Base-by-base conservation (phyloP, 2,329 filamentous ascomycete genomes). In the Beauveria medogensis region DNA sequence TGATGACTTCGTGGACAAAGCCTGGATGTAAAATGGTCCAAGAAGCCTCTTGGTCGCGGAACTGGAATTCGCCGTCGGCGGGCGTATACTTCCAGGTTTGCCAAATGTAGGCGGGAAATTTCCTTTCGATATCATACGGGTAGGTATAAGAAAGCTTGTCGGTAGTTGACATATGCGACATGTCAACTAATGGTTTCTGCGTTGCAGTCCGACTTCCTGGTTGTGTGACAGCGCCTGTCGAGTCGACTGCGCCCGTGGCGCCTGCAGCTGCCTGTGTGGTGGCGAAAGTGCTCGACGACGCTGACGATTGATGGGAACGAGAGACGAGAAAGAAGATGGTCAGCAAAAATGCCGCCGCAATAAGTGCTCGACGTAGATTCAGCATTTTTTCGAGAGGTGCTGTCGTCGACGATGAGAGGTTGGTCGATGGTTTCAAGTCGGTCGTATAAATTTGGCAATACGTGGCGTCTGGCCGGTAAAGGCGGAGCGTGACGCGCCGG, bases 51-150 rank as follows among this genome's bases (percentile, higher is more conserved):
- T 91, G 82, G 52, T 89, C 85, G 64, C 92, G 87, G 71, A 96
- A 92, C 22, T 80, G 76, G 71, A 99, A 99, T 64, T 90, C 81
- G 55, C 84, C 80, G 24, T 91, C 89, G 1, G 87, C 83, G 0
- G 93, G 92, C 1, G 86, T 90, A 69, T 85, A 88, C 74, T 95
- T 97, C 94, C 94, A 99, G 16, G 94, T 99, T 80, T 99, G 94
- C 94, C 94, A 99, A 71, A 99, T 95, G 78, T 96, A 97, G 61
- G 92, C 92, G 3, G 94, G 94, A 73, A 97, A 97, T 73, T 93
- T 96, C 67, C 81, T 75, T 70, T 92, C 86, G 64, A 93, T 81
- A 69, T 96, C 90, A 80, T 97, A 99, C 22, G 92, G 91, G 74
- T 94, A 97, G 68, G 95, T 90, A 78, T 96, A 97, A 57, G 87